Conservation (phyloP, 2,329 filamentous ascomycete genomes). For the Pseudogymnoascus sp. region DNA sequence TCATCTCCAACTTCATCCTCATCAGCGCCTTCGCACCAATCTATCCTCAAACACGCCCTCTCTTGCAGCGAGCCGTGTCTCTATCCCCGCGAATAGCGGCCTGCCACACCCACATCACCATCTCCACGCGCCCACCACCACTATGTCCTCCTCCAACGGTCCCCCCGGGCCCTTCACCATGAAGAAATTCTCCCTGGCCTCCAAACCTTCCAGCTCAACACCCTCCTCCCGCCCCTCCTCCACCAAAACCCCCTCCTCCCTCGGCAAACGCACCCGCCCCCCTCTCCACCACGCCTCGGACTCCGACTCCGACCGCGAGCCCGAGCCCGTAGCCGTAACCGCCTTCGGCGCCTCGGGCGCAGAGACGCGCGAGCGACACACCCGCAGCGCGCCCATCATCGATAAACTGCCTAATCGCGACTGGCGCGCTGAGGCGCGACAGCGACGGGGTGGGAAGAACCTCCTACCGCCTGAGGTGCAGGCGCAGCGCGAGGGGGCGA, state of each 20-base stretch:
- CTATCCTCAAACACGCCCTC: background rate
- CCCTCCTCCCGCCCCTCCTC: background rate
- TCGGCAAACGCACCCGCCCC: slow-evolving; percentile 3
- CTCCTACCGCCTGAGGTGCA: slow-evolving; percentile 50
- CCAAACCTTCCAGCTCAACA: background rate
- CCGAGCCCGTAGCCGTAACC: background rate
- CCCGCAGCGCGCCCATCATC: slow-evolving; percentile 46
- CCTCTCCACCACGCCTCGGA: slow-evolving; percentile 1
- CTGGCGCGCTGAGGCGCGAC: slow-evolving; percentile 52
- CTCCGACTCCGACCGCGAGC: slow-evolving; percentile 7
- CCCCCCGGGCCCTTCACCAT: background rate
- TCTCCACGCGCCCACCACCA: background rate
- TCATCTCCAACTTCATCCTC: background rate
- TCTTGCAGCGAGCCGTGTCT: background rate
- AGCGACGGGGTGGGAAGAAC: slow-evolving; percentile 45
- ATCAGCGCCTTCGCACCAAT: background rate
- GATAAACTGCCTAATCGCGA: slow-evolving; percentile 52
- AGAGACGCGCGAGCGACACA: slow-evolving; percentile 5
- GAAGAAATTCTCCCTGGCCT: slow-evolving; percentile 5
- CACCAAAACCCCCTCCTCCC: background rate
- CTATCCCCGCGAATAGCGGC: background rate
- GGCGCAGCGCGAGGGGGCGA: slow-evolving; percentile 41
- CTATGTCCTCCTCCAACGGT: background rate
- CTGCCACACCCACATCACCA: background rate
- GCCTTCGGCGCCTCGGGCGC: background rate